Base-by-base conservation (phyloP, 371 early-diverging fungal species). In the Mortierella sp. region DNA sequence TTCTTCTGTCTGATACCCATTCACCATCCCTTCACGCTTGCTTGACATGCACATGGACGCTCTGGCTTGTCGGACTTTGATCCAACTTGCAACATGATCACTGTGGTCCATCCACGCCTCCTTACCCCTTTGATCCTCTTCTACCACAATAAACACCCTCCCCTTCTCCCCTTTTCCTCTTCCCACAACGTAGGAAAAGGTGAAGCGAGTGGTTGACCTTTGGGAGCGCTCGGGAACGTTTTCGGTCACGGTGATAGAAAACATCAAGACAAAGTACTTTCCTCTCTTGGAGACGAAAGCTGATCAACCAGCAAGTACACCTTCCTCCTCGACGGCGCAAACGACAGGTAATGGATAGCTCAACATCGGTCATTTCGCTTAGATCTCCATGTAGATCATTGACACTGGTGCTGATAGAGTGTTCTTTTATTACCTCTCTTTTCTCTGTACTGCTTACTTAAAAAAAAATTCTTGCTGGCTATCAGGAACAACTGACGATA, bases 151-250 rank as follows among this genome's bases (percentile, higher is more conserved):
- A 18, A 41, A 23, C 14, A 31, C 8, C 54, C 10, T n/a, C 6
- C n/a, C 24, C 49, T 24, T 48, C 12, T 48, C 49, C 4, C 24
- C 14, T 23, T 19, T 24, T 24, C 49, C 14, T 56, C 4, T 16
- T 38, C n/a, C 26, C 31, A 62, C 54, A 62, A 62, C 28, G 34
- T 68, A 88, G 89, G 88, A 86, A 46, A 83, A 82, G 70, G 87
- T 89, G 69, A 87, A 88, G 67, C 79, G 86, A 34, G 86, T 89
- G 26, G 74, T 88, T 41, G 79, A 79, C 3, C 61, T 89, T 43
- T 89, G 90, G 90, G 82, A 81, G 38, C 79, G 82, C 58, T 70
- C 73, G 47, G 80, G 68, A 34, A 74, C 85, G 8, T 88, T 88
- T 70, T 63, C 81, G 49, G 55, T 64, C 16, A 71, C 79, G 2